Percentiles rank a stretch among this genome's conserved stretches.
Conservation (phyloP, 1,284 basidiomycete species). For the Puccinia horiana region DNA sequence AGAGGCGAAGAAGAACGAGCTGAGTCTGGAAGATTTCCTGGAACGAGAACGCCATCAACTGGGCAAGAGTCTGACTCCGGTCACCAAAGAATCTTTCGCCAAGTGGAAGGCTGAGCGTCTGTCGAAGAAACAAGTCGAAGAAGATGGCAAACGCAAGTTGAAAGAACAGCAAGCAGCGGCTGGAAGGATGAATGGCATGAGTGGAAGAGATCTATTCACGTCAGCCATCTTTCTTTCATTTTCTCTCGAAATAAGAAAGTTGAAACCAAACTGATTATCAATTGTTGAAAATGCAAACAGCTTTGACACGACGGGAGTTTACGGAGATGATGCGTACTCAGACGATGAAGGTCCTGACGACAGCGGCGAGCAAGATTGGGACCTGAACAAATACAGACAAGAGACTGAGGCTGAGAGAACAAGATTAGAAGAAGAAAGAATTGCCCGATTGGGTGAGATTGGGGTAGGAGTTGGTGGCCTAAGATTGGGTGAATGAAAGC, state of each 20-base stretch:
- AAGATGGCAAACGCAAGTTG: conserved; percentile 75
- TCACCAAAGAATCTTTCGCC: conserved; percentile 90
- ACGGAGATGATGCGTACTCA: conserved; percentile 57
- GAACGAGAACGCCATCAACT: conserved; percentile 90
- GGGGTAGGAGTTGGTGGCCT: conserved; percentile 41
- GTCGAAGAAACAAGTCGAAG: conserved; percentile 88
- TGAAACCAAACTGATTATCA: conserved; percentile 65
- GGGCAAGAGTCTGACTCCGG: conserved; percentile 85
- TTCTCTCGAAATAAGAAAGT: conserved; percentile 19
- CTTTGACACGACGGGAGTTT: conserved; percentile 73
- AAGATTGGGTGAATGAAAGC: conserved; percentile 14
- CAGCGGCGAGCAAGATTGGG: conserved; percentile 69
- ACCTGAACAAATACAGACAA: conserved; percentile 68
- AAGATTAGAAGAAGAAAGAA: conserved; percentile 51
- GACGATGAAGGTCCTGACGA: conserved; percentile 60
- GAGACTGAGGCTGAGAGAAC: conserved; percentile 66
- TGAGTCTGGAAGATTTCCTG: conserved; percentile 94
- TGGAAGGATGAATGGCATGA: conserved; percentile 90
- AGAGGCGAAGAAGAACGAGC: conserved; percentile 77
- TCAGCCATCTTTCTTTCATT: conserved; percentile 49
- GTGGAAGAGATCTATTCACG: conserved; percentile 85
- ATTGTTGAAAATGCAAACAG: conserved; percentile 63
- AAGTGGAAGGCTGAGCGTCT: conserved; percentile 85
- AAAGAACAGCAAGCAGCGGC: conserved; percentile 82
- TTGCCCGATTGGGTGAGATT: conserved; percentile 47